A percentile compares a stretch with the other conserved stretches of the same genome.
Evolutionary conservation across 805 yeast species (phyloP).

Genomic region (Candida pseudoglaebosa): DNA sequence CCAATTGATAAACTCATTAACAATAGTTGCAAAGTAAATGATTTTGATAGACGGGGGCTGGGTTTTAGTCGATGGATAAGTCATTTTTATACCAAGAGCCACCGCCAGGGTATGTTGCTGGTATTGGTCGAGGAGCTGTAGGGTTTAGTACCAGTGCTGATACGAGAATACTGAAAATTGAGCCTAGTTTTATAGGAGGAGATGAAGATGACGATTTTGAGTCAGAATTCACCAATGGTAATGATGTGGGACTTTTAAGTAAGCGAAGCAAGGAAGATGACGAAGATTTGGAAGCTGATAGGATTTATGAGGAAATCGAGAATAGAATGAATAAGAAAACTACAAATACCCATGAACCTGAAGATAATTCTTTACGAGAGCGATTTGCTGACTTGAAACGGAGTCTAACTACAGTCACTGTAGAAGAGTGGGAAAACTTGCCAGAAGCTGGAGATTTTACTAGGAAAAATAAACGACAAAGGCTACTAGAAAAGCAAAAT

Average conservation of each 20-base stretch:
- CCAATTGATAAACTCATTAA: too few species aligned
- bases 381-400: slow-evolving; percentile 70
- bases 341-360: slow-evolving; percentile 9
- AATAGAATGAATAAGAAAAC: slow-evolving; percentile 28
- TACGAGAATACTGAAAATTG: slow-evolving; percentile 45
- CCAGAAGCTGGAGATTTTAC: slow-evolving; percentile 93
- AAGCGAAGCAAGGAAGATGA: slow-evolving; percentile 23
- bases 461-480: slow-evolving; percentile 64
- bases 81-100: slow-evolving; percentile 79
- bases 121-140: slow-evolving; percentile 91
- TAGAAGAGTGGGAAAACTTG: slow-evolving; percentile 71
- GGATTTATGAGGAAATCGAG: slow-evolving; percentile 65
- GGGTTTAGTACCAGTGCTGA: slow-evolving; percentile 89
- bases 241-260: slow-evolving; percentile 32
- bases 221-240: slow-evolving; percentile 20
- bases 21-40: not conserved
- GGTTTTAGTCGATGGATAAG: slow-evolving; percentile 13
- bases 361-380: slow-evolving; percentile 14
- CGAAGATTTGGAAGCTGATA: slow-evolving; percentile 78
- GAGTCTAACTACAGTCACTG: slow-evolving; percentile 52
- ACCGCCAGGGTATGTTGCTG: slow-evolving; percentile 88
- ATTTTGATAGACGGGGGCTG: slow-evolving; percentile 3
- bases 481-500: slow-evolving; percentile 57
- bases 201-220: slow-evolving; percentile 30
- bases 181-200: slow-evolving; percentile 21